Base-by-base conservation (phyloP, 2,329 filamentous ascomycete genomes). In the Phialemoniopsis sp. region DNA sequence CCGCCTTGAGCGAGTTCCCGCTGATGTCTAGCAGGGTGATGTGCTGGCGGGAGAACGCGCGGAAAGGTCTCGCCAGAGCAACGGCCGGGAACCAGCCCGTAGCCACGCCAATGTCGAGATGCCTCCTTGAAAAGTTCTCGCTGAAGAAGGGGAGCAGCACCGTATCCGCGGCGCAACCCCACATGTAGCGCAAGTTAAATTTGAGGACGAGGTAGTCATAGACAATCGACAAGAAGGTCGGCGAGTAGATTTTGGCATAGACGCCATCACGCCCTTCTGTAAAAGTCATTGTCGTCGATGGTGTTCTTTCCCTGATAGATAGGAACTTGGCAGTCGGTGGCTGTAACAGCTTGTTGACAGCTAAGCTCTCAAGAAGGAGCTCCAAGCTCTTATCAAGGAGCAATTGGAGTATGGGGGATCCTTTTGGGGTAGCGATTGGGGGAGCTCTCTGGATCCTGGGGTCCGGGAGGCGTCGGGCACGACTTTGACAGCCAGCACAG, bases 61-160 rank as follows among this genome's bases (percentile, higher is more conserved):
- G 42, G 32, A 46, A 44, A 2, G 41, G 43, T 4, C 51, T 21
- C 13, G 41, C 34, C 17, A 62, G 46, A 5, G 56, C 51, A 10
- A 41, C 43, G 18, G 57, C 51, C 1, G 60, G 62, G 36, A 63
- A 65, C 44, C 56, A 67, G 10, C 63, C 64, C 3, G 59, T 60
- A 2, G 58, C 64, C n/a, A 66, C 62, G 36, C 64, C 64, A 17
- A 62, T 51, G 46, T 67, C 63, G 15, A 67, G 56, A 40, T 67
- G 64, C 18, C 51, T 48, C n/a, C 45, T 35, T 6, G 59, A 56
- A 39, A 66, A 56, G 43, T 60, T 49, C 26, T 56, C 48, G 34
- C 42, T 42, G 49, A 63, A 66, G 29, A 64, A 55, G 4, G 59
- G 60, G 4, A 60, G 46, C 10, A 62, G 55, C 10, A 60, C 36